Base-by-base conservation (phyloP, 2,329 filamentous ascomycete species). In the Fragosphaeria purpurea region DNA sequence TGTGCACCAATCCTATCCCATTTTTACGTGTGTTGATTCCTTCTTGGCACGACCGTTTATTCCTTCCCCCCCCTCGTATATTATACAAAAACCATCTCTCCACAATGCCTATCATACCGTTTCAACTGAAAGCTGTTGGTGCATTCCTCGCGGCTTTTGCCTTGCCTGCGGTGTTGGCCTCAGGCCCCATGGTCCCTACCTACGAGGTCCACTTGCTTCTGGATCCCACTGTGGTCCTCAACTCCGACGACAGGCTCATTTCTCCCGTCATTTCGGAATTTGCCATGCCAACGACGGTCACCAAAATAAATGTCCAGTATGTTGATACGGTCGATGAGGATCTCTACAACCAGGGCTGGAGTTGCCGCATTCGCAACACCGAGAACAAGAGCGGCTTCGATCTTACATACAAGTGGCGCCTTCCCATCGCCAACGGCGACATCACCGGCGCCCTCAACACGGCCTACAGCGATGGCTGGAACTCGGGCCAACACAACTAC, bases 321-420 rank as follows among this genome's bases (percentile, higher is more conserved):
- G 58, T 67, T 41, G 66, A 69, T 55, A 68, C 58, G 30, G 52
- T 53, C 50, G 11, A 44, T 43, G 52, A 66, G 53, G 60, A 65
- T 5, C 58, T 68, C 48, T 63, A 65, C 56, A 60, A 55, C 37
- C 54, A 60, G 35, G 64, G 61, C 47, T 69, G 65, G 66, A 66
- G 57, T 50, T 59, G 58, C 13, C 65, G 66, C 47, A 65, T 69
- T 50, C 65, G 66, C 55, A 68, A 66, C 49, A 60, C 50, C 5
- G 63, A 68, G 53, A 59, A 57, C 46, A 57, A 63, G 39, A 48
- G 51, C 41, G 57, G 60, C 13, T 63, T 66, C 44, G 66, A 67
- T 56, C 55, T 67, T n/a, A 69, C 65, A 5, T 69, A 67, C 57
- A 69, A 69, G 58, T 67, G 65, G 57, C 62, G 66, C 12, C 66